Conservation (phyloP, 2,329 filamentous ascomycete genomes). For the Ophiostoma ips region DNA sequence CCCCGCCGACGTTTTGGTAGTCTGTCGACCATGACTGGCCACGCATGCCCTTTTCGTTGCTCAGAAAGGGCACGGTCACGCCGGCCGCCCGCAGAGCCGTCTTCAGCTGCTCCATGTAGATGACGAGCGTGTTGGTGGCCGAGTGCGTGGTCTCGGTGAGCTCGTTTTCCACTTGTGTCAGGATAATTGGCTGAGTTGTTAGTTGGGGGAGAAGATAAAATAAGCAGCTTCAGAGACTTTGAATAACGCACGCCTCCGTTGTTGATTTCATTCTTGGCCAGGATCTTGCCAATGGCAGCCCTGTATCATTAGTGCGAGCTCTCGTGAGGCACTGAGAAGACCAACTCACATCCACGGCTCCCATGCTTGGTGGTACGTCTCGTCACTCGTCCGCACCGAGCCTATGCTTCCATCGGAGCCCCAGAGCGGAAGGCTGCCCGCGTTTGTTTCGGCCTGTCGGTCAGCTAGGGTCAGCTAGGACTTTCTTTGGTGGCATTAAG, state of each 20-base stretch:
- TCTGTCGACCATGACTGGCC: slow-evolving; percentile 38
- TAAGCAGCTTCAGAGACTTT: background rate
- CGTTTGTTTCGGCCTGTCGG: slow-evolving; percentile 44
- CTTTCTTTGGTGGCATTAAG: too few relatives aligned
- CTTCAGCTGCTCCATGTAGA: slow-evolving; percentile 13
- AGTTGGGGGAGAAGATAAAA: background rate
- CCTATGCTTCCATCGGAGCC: slow-evolving; percentile 50
- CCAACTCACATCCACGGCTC: slow-evolving; percentile 11
- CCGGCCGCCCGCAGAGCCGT: slow-evolving; percentile 8
- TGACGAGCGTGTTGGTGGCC: slow-evolving; percentile 10
- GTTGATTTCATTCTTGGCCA: slow-evolving; percentile 67
- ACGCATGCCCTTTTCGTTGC: slow-evolving; percentile 25
- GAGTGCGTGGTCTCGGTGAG: slow-evolving; percentile 28
- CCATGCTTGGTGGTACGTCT: slow-evolving; percentile 44
- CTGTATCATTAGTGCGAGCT: slow-evolving; percentile 36
- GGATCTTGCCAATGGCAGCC: slow-evolving; percentile 44
- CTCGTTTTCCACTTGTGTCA: slow-evolving; percentile 74
- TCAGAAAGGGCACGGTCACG: slow-evolving; percentile 11
- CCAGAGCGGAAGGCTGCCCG: slow-evolving; percentile 74
- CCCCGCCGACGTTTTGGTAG: slow-evolving; percentile 40
- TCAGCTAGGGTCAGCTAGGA: too few relatives aligned
- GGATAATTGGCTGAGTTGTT: slow-evolving; percentile 44
- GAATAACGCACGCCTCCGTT: slow-evolving; percentile 49
- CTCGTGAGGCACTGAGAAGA: too few relatives aligned
- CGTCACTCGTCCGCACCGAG: slow-evolving; percentile 46